These are phyloP conservation scores for Penicillium psychrosexuale DNA, from an alignment of 2,329 filamentous ascomycete genomes.

Conservation along the genomic window DNA sequence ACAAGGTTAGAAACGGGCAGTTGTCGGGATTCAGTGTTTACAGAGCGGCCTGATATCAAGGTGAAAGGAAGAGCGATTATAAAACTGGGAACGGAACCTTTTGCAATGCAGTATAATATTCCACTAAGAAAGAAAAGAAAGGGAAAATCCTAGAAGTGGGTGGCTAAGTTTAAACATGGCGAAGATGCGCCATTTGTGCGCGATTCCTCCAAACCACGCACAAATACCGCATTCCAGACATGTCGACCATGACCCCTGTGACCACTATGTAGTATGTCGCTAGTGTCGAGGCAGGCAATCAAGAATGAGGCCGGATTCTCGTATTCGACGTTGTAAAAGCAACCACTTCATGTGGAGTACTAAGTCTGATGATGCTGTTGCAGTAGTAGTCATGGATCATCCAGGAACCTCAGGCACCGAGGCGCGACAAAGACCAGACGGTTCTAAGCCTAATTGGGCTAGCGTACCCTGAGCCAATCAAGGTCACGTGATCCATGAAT, in stretches of 20 bases:
- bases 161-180: slow-evolving; percentile 12
- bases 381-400: background rate
- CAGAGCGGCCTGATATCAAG: background rate
- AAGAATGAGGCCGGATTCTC: slow-evolving; percentile 9
- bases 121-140: slow-evolving; percentile 9
- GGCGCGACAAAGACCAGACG: background rate
- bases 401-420: background rate
- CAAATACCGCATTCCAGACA: slow-evolving; percentile 35
- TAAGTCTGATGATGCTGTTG: background rate
- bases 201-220: slow-evolving; percentile 28
- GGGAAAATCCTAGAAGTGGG: slow-evolving; percentile 14
- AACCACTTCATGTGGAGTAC: background rate
- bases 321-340: background rate
- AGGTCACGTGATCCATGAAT: background rate
- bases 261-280: slow-evolving; percentile 11
- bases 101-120: background rate
- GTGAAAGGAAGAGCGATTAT: background rate
- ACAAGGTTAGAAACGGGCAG: background rate
- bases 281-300: background rate
- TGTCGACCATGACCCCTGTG: slow-evolving; percentile 12
- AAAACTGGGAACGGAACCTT: background rate
- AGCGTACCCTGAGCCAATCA: background rate
- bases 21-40: background rate
- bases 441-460: background rate
- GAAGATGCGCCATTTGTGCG: slow-evolving; percentile 36